Base-by-base conservation (phyloP, 2,329 filamentous ascomycete genomes). In the Xylariales sp. region DNA sequence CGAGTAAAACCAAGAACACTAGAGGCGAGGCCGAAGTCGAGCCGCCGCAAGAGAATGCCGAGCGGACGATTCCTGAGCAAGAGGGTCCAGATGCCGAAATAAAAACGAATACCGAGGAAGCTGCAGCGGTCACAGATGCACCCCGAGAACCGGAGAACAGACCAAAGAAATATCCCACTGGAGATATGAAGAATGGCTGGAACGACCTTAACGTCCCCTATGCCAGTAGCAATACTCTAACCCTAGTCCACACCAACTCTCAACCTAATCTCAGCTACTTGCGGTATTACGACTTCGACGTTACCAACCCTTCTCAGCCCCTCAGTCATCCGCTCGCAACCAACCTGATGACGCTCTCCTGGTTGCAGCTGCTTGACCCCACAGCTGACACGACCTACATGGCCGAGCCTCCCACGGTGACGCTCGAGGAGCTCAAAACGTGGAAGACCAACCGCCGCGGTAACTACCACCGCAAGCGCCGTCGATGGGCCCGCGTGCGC, bases 261-360 rank as follows among this genome's bases (percentile, higher is more conserved):
- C 89, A 95, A 60, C 86, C 89, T 2, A 97, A 96, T 58, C 78
- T 97, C 41, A 83, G 83, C 14, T 76, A 93, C 33, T 75, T 98
- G 15, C 87, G 87, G 57, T 94, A 95, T 69, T 97, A 95, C 65
- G 80, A 81, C 59, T 97, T 83, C 65, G 88, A 95, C 62, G 68
- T 74, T 48, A 75, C 76, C 41, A 79, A 78, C 44, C 79, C 82
- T 29, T 74, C 73, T 47, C 75, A 70, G 38, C 69, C 75, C 12
- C 69, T 79, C 17, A 60, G 67, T 0, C 93, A 97, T 56, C 91
- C 93, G 1, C 78, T 98, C 10, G 76, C 84, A 60, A 83, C 77
- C 13, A 83, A 93, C 56, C 78, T 98, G 36, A 83, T 91, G 52
- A 79, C 84, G 5, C 70, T 97, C 20, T 91, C 88, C 19, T 98